A percentile compares a stretch with the other conserved stretches of the same genome.
Evolutionary conservation across 2,329 filamentous ascomycete species (phyloP).

Genomic region (Dryadomyces sulphureus): DNA sequence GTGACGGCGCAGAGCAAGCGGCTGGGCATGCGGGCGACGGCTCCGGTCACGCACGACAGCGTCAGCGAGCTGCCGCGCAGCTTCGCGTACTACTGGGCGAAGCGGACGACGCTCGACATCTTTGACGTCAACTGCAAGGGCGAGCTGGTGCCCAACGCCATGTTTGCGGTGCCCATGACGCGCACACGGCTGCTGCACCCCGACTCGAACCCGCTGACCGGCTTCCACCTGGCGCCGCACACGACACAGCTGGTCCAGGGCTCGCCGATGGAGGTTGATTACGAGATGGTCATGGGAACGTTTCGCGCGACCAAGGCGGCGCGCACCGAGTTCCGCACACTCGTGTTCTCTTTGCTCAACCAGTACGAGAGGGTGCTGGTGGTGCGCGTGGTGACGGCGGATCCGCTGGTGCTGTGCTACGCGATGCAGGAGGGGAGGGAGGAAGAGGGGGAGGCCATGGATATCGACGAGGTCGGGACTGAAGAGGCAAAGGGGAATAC

Average conservation of each 20-base stretch:
- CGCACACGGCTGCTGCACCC: conserved; percentile 27
- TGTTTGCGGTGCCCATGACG: conserved; percentile 23
- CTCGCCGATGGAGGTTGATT: conserved; percentile 22
- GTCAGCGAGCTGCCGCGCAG: conserved; percentile 11
- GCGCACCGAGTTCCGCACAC: conserved; percentile 29
- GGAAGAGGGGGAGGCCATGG: background rate
- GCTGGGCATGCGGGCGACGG: too few species aligned
- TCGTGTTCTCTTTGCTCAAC: conserved; percentile 21
- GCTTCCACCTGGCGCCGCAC: conserved; percentile 41
- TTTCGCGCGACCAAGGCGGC: conserved; percentile 17
- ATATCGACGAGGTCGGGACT: too few species aligned
- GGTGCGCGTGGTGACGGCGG: conserved; percentile 31
- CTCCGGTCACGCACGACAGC: too few species aligned
- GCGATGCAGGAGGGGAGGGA: conserved; percentile 27
- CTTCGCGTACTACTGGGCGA: conserved; percentile 20
- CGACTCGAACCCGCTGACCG: conserved; percentile 33
- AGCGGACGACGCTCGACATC: conserved; percentile 15
- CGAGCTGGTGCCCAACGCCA: conserved; percentile 24
- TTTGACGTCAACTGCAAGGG: too few species aligned
- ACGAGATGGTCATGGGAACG: background rate
- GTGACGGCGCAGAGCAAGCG: too few species aligned
- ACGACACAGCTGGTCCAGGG: conserved; percentile 21
- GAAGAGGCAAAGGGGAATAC: conserved; percentile 11
- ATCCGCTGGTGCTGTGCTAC: conserved; percentile 36
- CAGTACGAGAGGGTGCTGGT: conserved; percentile 12